Evolutionary conservation across 306 rosid species (phyloP).

Genomic region (Hippophae rhamnoides): DNA sequence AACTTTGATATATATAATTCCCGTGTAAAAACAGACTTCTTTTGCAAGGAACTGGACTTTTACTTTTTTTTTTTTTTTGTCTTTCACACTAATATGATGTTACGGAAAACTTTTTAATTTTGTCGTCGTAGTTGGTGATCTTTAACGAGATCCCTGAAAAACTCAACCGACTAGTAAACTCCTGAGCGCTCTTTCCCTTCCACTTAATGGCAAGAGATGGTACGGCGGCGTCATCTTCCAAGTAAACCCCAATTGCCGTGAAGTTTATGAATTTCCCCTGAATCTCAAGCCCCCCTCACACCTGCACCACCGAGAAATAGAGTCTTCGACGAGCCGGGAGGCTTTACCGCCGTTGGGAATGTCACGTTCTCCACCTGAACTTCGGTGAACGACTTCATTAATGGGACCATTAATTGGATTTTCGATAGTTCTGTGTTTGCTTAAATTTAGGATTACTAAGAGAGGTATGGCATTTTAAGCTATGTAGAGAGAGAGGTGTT

Average conservation of each 20-base stretch:
- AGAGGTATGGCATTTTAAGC: too few relatives aligned
- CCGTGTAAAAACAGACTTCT: too few relatives aligned
- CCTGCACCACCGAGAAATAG: constrained; percentile 46
- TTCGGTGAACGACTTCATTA: neutral
- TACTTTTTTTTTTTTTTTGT: too few relatives aligned
- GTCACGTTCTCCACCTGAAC: constrained; percentile 23
- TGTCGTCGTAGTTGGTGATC: too few relatives aligned
- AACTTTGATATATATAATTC: too few relatives aligned
- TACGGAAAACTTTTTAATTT: too few relatives aligned
- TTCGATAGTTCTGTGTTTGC: neutral
- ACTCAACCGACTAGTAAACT: constrained; percentile 44
- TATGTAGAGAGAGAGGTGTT: too few relatives aligned
- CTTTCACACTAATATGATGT: too few relatives aligned
- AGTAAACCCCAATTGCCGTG: constrained; percentile 60
- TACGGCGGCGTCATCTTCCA: constrained; percentile 58
- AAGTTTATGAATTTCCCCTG: constrained; percentile 51
- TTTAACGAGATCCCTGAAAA: constrained; percentile 47
- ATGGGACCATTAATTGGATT: neutral
- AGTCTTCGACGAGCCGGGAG: constrained; percentile 35
- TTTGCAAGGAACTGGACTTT: too few relatives aligned
- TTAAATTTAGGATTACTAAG: neutral
- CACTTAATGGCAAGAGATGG: constrained; percentile 45
- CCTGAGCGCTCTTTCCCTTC: constrained; percentile 42
- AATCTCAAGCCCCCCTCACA: constrained; percentile 52
- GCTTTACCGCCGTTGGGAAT: constrained; percentile 24